Percentiles rank a stretch among this genome's conserved stretches.
These are phyloP conservation scores for Dactylellina haptotyla DNA, from an alignment of 2,329 filamentous ascomycete genomes.

Conservation along the genomic window DNA sequence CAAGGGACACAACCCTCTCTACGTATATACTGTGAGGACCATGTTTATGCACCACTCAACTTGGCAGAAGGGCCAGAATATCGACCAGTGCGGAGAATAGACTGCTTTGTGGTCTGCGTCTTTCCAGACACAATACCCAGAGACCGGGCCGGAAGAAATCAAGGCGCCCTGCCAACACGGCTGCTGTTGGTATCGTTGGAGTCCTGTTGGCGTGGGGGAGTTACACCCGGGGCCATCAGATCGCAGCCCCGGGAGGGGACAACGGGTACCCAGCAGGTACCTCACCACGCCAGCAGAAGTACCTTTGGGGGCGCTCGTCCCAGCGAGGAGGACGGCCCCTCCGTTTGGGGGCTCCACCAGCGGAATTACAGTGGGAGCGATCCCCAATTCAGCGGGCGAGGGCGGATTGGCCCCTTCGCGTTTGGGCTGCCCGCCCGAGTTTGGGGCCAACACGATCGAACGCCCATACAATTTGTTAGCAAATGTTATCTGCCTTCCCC, in stretches of 20 bases:
- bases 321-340: neutral
- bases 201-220: no score
- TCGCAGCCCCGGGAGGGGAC: neutral
- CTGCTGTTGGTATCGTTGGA: no score
- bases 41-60: neutral
- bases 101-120: neutral
- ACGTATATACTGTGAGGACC: no score
- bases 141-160: no score
- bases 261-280: neutral
- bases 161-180: no score
- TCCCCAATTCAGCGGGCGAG: no score
- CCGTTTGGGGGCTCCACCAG: no score
- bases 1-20: neutral
- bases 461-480: conserved; percentile 48
- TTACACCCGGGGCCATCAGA: neutral
- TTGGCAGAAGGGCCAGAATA: neutral
- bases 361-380: no score
- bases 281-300: neutral
- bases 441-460: conserved; percentile 44
- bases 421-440: conserved; percentile 15
- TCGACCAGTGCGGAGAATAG: neutral
- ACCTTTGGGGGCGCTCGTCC: neutral
- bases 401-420: conserved; percentile 1
- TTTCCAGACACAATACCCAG: neutral
- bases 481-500: conserved; percentile 28